phyloP scores from a whole-genome alignment of 1,139 yeast species.

The Nakaseomyces uthaithaninus region DNA sequence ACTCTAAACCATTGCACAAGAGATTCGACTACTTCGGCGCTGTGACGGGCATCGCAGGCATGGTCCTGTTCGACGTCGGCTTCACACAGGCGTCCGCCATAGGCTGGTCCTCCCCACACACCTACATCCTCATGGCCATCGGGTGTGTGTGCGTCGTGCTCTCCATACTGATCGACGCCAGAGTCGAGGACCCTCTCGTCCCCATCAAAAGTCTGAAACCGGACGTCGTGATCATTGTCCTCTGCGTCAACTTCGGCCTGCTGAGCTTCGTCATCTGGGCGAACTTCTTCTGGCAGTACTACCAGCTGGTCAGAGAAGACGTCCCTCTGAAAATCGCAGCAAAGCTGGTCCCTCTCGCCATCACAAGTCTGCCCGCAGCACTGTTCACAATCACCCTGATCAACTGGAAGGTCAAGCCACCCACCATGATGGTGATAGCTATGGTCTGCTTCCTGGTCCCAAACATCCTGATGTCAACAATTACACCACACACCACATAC shows the following conservation, averaged over 20 bases:
- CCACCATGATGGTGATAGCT: constrained; percentile 40
- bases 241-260: constrained; percentile 50
- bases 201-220: constrained; percentile 39
- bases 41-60: constrained; percentile 40
- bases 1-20: constrained; percentile 9
- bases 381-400: constrained; percentile 39
- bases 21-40: constrained; percentile 45
- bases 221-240: constrained; percentile 40
- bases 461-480: constrained; percentile 37
- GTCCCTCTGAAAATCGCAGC: constrained; percentile 37
- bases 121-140: constrained; percentile 43
- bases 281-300: constrained; percentile 38
- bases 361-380: constrained; percentile 36
- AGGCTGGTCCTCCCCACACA: constrained; percentile 47
- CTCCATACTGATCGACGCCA: constrained; percentile 36
- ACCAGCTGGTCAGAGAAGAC: constrained; percentile 31
- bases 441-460: constrained; percentile 40
- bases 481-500: constrained; percentile 41
- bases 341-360: constrained; percentile 34
- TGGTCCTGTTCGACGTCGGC: constrained; percentile 46
- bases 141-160: constrained; percentile 36
- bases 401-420: constrained; percentile 33
- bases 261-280: constrained; percentile 54
- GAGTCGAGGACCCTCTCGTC: constrained; percentile 39
- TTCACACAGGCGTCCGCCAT: constrained; percentile 58